These are phyloP conservation scores for Hanseniaspora jakobsenii DNA, from an alignment of 805 yeast species.

Conservation along the genomic window DNA sequence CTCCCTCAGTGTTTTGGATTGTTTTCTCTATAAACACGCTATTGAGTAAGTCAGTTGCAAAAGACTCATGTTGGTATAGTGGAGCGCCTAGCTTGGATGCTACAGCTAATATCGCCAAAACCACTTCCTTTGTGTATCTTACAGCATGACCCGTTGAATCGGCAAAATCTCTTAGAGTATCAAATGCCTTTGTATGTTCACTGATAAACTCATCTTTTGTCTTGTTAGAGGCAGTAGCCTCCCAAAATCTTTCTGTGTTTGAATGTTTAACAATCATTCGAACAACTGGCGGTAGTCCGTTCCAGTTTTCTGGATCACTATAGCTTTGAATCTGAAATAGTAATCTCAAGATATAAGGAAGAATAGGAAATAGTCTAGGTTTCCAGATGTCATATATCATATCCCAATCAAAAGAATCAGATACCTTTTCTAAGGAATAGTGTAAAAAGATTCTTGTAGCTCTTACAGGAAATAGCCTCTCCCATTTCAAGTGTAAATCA, in stretches of 20 bases:
- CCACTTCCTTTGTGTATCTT: constrained; percentile 91
- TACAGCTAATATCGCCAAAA: constrained; percentile 78
- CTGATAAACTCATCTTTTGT: constrained; percentile 88
- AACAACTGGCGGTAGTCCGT: constrained; percentile 72
- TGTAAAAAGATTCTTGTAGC: constrained; percentile 92
- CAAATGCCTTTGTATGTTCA: constrained; percentile 87
- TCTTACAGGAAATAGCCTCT: constrained; percentile 84
- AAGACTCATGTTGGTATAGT: constrained; percentile 70
- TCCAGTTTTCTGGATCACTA: constrained; percentile 89
- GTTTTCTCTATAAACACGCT: constrained; percentile 63
- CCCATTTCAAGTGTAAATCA: constrained; percentile 81
- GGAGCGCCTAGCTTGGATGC: constrained; percentile 83
- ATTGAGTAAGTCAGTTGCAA: constrained; percentile 65
- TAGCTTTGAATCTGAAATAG: constrained; percentile 86
- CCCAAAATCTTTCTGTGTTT: constrained; percentile 94
- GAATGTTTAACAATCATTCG: constrained; percentile 84
- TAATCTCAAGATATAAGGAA: constrained; percentile 81
- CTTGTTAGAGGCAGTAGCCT: constrained; percentile 90
- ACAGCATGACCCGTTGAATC: constrained; percentile 94
- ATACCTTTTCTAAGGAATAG: constrained; percentile 84
- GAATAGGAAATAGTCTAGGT: constrained; percentile 81
- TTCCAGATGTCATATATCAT: constrained; percentile 67
- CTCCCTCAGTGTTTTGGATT: constrained; percentile 32
- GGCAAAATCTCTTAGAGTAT: constrained; percentile 89
- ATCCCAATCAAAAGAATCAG: constrained; percentile 62